These are phyloP conservation scores for Penicilliopsis zonata DNA, from an alignment of 495 filamentous ascomycete species.

Conservation along the genomic window DNA sequence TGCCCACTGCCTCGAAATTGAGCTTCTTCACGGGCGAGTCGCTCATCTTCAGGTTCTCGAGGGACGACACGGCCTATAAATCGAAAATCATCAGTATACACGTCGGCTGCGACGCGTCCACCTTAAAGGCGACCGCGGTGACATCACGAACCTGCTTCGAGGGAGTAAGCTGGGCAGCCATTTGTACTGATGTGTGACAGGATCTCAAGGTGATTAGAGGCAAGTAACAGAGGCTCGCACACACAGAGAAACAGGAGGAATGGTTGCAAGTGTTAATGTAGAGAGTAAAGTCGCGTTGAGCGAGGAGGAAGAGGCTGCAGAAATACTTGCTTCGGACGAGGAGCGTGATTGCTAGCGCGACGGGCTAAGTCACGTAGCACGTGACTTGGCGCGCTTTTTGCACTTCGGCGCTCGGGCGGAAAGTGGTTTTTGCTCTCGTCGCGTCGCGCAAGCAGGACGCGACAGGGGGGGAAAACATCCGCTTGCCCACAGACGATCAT, in stretches of 20 bases:
- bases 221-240: slow-evolving; percentile 8
- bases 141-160: slow-evolving; percentile 69
- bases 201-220: slow-evolving; percentile 8
- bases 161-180: slow-evolving; percentile 66
- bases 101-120: slow-evolving; percentile 19
- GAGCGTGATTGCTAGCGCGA: slow-evolving; percentile 32
- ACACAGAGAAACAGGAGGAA: slow-evolving; percentile 11
- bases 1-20: slow-evolving; percentile 55
- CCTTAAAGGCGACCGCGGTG: slow-evolving; percentile 23
- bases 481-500: too few species aligned
- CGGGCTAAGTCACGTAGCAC: slow-evolving; percentile 34
- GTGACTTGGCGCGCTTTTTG: slow-evolving; percentile 21
- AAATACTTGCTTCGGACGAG: slow-evolving; percentile 21
- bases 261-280: slow-evolving; percentile 7
- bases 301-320: slow-evolving; percentile 9
- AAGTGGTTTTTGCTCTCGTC: too few species aligned
- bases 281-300: slow-evolving; percentile 12
- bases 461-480: too few species aligned
- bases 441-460: too few species aligned
- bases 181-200: too few species aligned
- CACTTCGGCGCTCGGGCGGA: too few species aligned
- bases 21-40: slow-evolving; percentile 88
- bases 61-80: slow-evolving; percentile 64
- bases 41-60: slow-evolving; percentile 80
- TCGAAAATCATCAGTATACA: slow-evolving; percentile 14